A percentile compares a stretch with the other conserved stretches of the same genome.
phyloP scores from a whole-genome alignment of 2,329 filamentous ascomycete species.

The Dryadomyces quercivorus region DNA sequence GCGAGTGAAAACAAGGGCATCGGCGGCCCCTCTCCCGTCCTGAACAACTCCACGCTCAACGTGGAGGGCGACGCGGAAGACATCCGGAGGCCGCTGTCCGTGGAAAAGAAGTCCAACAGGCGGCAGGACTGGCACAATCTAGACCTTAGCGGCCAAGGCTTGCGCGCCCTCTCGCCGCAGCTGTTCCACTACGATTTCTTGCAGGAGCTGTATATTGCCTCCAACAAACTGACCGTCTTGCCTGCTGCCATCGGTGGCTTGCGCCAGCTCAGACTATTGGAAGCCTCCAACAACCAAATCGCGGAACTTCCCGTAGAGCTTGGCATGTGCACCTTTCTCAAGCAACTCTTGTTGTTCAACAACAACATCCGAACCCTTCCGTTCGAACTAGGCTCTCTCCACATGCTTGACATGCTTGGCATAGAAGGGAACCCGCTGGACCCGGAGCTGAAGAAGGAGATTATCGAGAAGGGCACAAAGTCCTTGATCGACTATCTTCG shows the following conservation, averaged over 20 bases:
- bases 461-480: slow-evolving; percentile 80
- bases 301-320: slow-evolving; percentile 75
- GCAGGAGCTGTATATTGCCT: slow-evolving; percentile 83
- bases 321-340: slow-evolving; percentile 91
- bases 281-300: slow-evolving; percentile 81
- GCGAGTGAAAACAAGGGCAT: slow-evolving; percentile 59
- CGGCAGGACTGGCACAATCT: slow-evolving; percentile 84
- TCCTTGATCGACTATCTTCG: slow-evolving; percentile 72
- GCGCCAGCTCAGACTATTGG: slow-evolving; percentile 68
- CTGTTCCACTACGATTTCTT: slow-evolving; percentile 85
- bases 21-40: slow-evolving; percentile 36
- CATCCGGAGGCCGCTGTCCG: slow-evolving; percentile 43
- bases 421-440: slow-evolving; percentile 86
- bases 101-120: slow-evolving; percentile 54
- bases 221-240: slow-evolving; percentile 76
- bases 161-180: slow-evolving; percentile 66
- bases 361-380: slow-evolving; percentile 77
- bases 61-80: slow-evolving; percentile 44
- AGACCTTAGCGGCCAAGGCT: slow-evolving; percentile 90
- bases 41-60: slow-evolving; percentile 33
- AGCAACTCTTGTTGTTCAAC: slow-evolving; percentile 76
- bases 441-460: slow-evolving; percentile 61
- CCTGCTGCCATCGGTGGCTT: slow-evolving; percentile 72
- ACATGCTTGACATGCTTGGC: slow-evolving; percentile 77
- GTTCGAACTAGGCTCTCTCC: slow-evolving; percentile 77